Conservation (phyloP, 2,329 filamentous ascomycete species). For the Alternaria panax region DNA sequence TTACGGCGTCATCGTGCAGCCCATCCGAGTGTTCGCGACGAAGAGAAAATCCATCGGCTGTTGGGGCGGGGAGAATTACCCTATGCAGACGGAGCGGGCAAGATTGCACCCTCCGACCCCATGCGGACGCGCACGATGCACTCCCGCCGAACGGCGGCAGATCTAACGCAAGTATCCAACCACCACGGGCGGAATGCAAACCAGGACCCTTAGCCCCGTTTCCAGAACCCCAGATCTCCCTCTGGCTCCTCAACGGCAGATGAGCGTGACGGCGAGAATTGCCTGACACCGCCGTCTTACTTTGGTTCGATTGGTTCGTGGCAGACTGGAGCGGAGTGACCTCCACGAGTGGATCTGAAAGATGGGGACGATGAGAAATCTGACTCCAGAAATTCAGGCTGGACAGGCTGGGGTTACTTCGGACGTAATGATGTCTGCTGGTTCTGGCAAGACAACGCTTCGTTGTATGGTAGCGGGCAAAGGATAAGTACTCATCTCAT, state of each 20-base stretch:
- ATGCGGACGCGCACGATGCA: slow-evolving; percentile 20
- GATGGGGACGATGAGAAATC: slow-evolving; percentile 28
- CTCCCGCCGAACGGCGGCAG: slow-evolving; percentile 21
- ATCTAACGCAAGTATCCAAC: slow-evolving; percentile 34
- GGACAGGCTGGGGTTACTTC: slow-evolving; percentile 34
- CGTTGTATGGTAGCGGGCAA: slow-evolving; percentile 10
- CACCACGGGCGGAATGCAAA: slow-evolving; percentile 22
- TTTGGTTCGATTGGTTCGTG: slow-evolving; percentile 16
- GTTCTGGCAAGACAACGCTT: slow-evolving; percentile 14
- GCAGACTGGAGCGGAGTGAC: slow-evolving; percentile 15
- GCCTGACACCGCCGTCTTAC: slow-evolving; percentile 25
- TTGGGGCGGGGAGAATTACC: slow-evolving; percentile 43
- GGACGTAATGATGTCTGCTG: slow-evolving; percentile 14
- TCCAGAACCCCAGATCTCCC: slow-evolving; percentile 30
- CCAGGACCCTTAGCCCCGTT: slow-evolving; percentile 21
- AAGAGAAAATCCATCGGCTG: not conserved
- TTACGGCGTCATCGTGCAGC: slow-evolving; percentile 29
- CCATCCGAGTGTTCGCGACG: slow-evolving; percentile 10
- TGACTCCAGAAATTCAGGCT: slow-evolving; percentile 28
- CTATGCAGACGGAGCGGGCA: slow-evolving; percentile 19
- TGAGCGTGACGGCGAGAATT: slow-evolving; percentile 38
- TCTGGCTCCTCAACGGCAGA: slow-evolving; percentile 8
- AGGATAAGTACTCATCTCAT: slow-evolving; percentile 34
- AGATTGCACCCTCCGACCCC: slow-evolving; percentile 16
- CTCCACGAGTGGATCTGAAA: slow-evolving; percentile 26